Evolutionary conservation across 176 grass and related monocot species (phyloP).

Genomic region (Poa annua): DNA sequence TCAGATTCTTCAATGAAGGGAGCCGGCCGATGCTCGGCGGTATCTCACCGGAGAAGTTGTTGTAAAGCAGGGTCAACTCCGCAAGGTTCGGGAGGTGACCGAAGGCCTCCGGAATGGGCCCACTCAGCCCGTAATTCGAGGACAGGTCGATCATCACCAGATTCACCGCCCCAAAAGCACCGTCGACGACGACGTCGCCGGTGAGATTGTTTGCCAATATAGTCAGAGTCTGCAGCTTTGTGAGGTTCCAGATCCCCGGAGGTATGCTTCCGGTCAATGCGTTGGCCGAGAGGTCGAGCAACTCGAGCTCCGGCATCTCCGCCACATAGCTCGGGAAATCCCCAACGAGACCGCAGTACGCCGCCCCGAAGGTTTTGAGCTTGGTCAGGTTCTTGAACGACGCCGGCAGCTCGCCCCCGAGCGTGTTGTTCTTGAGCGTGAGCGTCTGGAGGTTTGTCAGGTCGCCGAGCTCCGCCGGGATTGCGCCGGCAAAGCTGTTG

Average conservation of each 20-base stretch:
- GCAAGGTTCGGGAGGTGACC: slow-evolving; percentile 54
- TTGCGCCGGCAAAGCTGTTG: slow-evolving; percentile 45
- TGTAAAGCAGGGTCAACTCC: slow-evolving; percentile 17
- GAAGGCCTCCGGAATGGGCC: slow-evolving; percentile 66
- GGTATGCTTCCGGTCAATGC: slow-evolving; percentile 60
- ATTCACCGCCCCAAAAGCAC: slow-evolving; percentile 38
- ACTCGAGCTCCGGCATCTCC: slow-evolving; percentile 27
- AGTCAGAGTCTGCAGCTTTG: slow-evolving; percentile 30
- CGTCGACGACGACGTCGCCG: slow-evolving; percentile 39
- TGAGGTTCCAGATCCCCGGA: slow-evolving; percentile 57
- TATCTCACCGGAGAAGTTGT: slow-evolving; percentile 77
- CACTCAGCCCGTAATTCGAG: slow-evolving; percentile 47
- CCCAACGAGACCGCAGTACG: slow-evolving; percentile 36
- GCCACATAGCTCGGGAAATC: slow-evolving; percentile 48
- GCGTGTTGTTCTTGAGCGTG: slow-evolving; percentile 32
- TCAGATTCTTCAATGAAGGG: slow-evolving; percentile 23
- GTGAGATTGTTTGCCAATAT: slow-evolving; percentile 30
- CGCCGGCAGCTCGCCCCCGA: slow-evolving; percentile 47
- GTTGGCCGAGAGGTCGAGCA: slow-evolving; percentile 39
- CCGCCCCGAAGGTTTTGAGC: slow-evolving; percentile 12
- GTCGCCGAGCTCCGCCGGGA: slow-evolving; percentile 55
- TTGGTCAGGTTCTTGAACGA: slow-evolving; percentile 53
- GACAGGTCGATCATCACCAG: slow-evolving; percentile 45
- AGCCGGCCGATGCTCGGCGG: slow-evolving; percentile 62
- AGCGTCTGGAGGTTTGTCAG: slow-evolving; percentile 47